Evolutionary conservation across 1,139 yeast genomes (phyloP).

Genomic region (Sugiyamaella xylanicola): DNA sequence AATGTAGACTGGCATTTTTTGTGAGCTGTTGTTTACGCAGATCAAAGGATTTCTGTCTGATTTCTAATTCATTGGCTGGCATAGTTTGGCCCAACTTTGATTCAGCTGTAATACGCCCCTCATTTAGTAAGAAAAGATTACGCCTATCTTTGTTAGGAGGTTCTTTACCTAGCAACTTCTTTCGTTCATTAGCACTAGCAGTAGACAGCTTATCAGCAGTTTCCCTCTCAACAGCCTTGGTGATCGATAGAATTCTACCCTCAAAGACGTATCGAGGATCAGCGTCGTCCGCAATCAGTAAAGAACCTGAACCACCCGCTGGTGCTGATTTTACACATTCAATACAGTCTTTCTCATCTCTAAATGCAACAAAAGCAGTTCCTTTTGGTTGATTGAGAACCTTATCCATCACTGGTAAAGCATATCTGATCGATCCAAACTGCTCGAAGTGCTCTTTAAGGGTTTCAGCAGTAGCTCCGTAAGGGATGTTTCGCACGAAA

Average conservation of each 20-base stretch:
- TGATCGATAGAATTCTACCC: constrained; percentile 82
- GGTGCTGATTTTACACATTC: constrained; percentile 82
- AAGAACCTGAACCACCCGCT: constrained; percentile 64
- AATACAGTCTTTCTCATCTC: constrained; percentile 59
- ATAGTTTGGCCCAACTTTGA: constrained; percentile 76
- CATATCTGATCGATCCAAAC: constrained; percentile 89
- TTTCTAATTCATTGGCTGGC: constrained; percentile 73
- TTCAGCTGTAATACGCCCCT: constrained; percentile 84
- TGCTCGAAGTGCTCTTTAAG: constrained; percentile 73
- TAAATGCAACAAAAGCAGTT: constrained; percentile 91
- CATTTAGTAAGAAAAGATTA: constrained; percentile 81
- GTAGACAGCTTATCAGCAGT: constrained; percentile 80
- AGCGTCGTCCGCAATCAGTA: constrained; percentile 89
- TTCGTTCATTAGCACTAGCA: constrained; percentile 70
- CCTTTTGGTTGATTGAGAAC: constrained; percentile 88
- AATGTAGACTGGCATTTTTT: constrained; percentile 86
- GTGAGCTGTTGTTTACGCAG: constrained; percentile 87
- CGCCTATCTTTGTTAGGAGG: constrained; percentile 82
- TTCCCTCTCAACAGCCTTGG: constrained; percentile 84
- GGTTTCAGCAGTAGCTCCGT: constrained; percentile 84
- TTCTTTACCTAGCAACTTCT: constrained; percentile 76
- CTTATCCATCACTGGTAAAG: constrained; percentile 88
- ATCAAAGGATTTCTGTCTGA: constrained; percentile 85
- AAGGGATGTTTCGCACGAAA: constrained; percentile 91
- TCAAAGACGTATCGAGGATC: constrained; percentile 86